Base-by-base conservation (phyloP, 805 yeast species). In the Komagataella kurtzmanii region DNA sequence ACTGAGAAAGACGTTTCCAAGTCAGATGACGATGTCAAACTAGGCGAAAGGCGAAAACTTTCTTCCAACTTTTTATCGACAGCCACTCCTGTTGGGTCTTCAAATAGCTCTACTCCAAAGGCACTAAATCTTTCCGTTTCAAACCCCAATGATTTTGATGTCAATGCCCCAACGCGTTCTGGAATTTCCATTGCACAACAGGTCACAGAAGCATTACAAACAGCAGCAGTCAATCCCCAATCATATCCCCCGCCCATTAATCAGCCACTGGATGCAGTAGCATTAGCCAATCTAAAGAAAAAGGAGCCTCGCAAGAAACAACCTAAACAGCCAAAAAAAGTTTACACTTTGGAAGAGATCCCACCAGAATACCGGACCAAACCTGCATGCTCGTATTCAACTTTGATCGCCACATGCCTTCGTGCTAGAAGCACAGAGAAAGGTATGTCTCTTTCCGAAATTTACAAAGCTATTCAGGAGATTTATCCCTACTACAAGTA, bases 401-500 rank as follows among this genome's bases (percentile, higher is more conserved):
- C 83, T 46, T 72, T 93, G 60, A 84, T 93, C 45, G 83, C 91
- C 3, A 80, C 83, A 6, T 90, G 95, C 52, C 69, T 93, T 54
- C 76, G 85, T 54, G 77, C 82, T 45, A 77, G 76, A 56, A 78
- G 85, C 0, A 77, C 82, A 0, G 80, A 77, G 30, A 74, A 79
- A 49, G 96, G 96, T 23, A 79, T 88, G 80, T 80, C 90, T 1
- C 68, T 85, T 46, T 81, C 89, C 0, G 97, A 90, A 56, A 88
- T 93, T 48, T 85, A 88, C 65, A 85, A 84, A 51, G 87, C 88
- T 1, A 89, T 93, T 49, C 85, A 86, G 65, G 95, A 87, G 47
- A 65, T 86, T 10, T 91, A 85, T 66, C 98, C 98, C 2, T 93
- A 87, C 69, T 93, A 88, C 68, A 78, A 83, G 59, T 91, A 88